Percentiles rank a stretch among this genome's conserved stretches.
These are phyloP conservation scores for Phyllosticta citriasiana DNA, from an alignment of 2,329 filamentous ascomycete genomes.

Conservation along the genomic window DNA sequence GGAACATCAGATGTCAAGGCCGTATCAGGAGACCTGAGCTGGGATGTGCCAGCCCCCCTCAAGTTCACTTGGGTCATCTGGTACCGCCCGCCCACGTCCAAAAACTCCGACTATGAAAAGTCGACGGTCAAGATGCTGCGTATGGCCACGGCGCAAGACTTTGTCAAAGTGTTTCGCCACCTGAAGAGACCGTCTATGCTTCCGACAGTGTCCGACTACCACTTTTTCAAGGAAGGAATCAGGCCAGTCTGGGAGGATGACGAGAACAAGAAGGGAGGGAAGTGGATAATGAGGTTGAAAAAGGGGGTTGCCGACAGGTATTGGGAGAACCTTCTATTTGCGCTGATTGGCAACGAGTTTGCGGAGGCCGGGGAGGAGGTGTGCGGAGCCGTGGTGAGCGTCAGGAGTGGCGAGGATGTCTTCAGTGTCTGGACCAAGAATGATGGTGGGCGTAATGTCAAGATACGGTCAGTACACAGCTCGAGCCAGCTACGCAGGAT, in stretches of 20 bases:
- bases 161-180: conserved; percentile 82
- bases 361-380: conserved; percentile 86
- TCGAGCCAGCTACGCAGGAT: background rate
- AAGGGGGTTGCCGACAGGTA: conserved; percentile 95
- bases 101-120: conserved; percentile 97
- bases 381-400: conserved; percentile 87
- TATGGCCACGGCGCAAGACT: conserved; percentile 76
- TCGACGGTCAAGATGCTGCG: conserved; percentile 79
- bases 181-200: conserved; percentile 80
- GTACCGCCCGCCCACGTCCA: conserved; percentile 93
- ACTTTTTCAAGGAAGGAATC: conserved; percentile 94
- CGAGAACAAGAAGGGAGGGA: conserved; percentile 89
- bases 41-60: conserved; percentile 43
- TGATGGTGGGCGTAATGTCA: conserved; percentile 85
- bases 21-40: conserved; percentile 32
- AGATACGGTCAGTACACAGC: conserved; percentile 64
- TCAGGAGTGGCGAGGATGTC: conserved; percentile 92
- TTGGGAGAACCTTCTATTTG: conserved; percentile 89
- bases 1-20: conserved; percentile 21
- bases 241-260: conserved; percentile 98
- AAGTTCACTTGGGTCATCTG: conserved; percentile 92
- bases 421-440: conserved; percentile 96
- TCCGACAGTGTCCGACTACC: conserved; percentile 91
- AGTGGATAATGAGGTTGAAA: conserved; percentile 95
- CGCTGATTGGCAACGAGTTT: conserved; percentile 90